A percentile compares a stretch with the other conserved stretches of the same genome.
Conservation (phyloP, 2,329 filamentous ascomycete species). For the Aspergillus sp. region DNA sequence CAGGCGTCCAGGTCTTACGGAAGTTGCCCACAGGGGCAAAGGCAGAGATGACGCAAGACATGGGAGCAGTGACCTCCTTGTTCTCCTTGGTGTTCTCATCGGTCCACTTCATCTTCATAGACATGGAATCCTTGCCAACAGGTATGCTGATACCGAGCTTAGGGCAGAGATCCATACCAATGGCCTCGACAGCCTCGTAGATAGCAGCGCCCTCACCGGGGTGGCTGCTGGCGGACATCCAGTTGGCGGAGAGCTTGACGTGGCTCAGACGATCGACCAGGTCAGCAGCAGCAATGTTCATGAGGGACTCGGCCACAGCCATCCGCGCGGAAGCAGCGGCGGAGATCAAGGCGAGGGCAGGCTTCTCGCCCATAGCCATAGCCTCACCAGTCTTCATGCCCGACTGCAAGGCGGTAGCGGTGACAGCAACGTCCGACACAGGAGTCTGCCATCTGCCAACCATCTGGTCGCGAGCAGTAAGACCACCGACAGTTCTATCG, state of each 20-base stretch:
- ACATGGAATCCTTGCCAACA: conserved; percentile 97
- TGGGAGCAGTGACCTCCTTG: conserved; percentile 87
- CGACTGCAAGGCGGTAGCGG: conserved; percentile 72
- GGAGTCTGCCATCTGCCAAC: conserved; percentile 95
- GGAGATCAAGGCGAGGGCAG: conserved; percentile 83
- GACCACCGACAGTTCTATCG: conserved; percentile 85
- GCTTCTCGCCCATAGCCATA: conserved; percentile 97
- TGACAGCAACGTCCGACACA: conserved; percentile 91
- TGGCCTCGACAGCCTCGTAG: conserved; percentile 90
- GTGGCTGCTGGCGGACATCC: conserved; percentile 97
- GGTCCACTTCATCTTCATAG: conserved; percentile 97
- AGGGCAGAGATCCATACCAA: conserved; percentile 89
- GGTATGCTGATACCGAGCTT: conserved; percentile 89
- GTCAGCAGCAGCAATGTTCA: conserved; percentile 86
- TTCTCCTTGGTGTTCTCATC: conserved; percentile 63
- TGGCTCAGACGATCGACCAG: conserved; percentile 70
- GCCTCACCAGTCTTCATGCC: conserved; percentile 81
- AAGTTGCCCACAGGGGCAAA: conserved; percentile 83
- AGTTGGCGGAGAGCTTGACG: conserved; percentile 91
- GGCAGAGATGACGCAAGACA: conserved; percentile 87
- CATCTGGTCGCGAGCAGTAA: conserved; percentile 89
- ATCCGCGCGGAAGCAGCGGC: conserved; percentile 89
- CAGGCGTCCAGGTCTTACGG: conserved; percentile 88
- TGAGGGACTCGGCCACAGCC: conserved; percentile 89
- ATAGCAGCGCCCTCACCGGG: conserved; percentile 88